Conservation (phyloP, 768 basidiomycete genomes). For the Tephrocybe rancida region DNA sequence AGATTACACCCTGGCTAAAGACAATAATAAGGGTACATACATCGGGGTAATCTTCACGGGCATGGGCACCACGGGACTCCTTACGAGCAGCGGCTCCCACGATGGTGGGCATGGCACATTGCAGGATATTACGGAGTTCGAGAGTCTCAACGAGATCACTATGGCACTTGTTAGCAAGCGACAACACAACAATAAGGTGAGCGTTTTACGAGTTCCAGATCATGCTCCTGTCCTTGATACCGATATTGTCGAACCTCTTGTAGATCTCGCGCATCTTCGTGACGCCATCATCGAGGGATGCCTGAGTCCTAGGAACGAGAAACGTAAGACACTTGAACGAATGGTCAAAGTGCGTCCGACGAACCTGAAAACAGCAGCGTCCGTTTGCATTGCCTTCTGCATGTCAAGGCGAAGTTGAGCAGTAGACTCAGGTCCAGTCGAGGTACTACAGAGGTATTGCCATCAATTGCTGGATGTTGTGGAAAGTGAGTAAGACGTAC, state of each 20-base stretch:
- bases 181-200: neutral
- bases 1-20: neutral
- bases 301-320: constrained; percentile 64
- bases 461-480: neutral
- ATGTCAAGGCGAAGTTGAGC: constrained; percentile 91
- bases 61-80: constrained; percentile 98
- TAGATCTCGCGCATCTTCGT: constrained; percentile 84
- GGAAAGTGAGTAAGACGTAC: constrained; percentile 25
- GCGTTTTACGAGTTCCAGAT: constrained; percentile 95
- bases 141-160: constrained; percentile 97
- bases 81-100: constrained; percentile 90
- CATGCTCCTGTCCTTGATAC: constrained; percentile 98
- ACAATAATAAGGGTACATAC: constrained; percentile 40
- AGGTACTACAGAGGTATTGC: constrained; percentile 47
- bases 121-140: constrained; percentile 94
- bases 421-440: constrained; percentile 83
- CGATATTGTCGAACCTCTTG: constrained; percentile 86
- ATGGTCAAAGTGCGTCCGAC: neutral
- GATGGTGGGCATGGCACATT: constrained; percentile 96
- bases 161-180: constrained; percentile 7
- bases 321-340: constrained; percentile 3
- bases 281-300: constrained; percentile 91
- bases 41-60: constrained; percentile 97
- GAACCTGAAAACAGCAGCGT: constrained; percentile 95
- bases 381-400: constrained; percentile 99